Conservation (phyloP, 1,284 basidiomycete genomes). For the Ustilago loliicola region DNA sequence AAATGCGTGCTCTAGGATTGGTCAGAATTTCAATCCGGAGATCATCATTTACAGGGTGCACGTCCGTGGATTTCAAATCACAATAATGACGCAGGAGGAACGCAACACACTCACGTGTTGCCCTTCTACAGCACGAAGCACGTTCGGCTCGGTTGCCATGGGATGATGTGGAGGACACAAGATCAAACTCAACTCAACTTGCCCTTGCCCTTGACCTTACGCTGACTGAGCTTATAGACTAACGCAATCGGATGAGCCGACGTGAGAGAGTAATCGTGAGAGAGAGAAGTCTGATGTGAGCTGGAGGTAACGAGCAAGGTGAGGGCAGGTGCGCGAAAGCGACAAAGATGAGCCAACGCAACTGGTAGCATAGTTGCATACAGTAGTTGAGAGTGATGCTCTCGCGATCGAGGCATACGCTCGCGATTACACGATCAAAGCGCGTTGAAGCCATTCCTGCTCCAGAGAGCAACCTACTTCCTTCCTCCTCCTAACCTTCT, state of each 20-base stretch:
- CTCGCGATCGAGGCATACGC: conserved; percentile 32
- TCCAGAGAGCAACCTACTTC: no score
- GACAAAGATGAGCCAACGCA: no score
- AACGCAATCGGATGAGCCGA: conserved; percentile 8
- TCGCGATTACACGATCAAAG: conserved; percentile 34
- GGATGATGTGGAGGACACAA: neutral
- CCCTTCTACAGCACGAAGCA: neutral
- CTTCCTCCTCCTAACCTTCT: neutral
- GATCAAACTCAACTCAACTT: neutral
- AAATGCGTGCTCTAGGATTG: conserved; percentile 30
- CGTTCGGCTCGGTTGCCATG: conserved; percentile 1
- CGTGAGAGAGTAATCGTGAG: neutral
- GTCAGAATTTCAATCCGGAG: conserved; percentile 19
- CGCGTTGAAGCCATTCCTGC: no score
- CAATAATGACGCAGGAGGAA: conserved; percentile 5
- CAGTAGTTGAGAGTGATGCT: conserved; percentile 8
- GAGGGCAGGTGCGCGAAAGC: neutral
- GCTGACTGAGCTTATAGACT: conserved; percentile 5
- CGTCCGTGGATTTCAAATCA: neutral
- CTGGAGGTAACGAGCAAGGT: neutral
- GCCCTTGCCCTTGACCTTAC: neutral
- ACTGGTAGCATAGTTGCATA: neutral
- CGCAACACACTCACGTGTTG: neutral
- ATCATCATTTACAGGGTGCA: neutral
- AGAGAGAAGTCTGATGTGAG: neutral